phyloP scores from a whole-genome alignment of 2,329 filamentous ascomycete species.

The Microascus cirrosus region DNA sequence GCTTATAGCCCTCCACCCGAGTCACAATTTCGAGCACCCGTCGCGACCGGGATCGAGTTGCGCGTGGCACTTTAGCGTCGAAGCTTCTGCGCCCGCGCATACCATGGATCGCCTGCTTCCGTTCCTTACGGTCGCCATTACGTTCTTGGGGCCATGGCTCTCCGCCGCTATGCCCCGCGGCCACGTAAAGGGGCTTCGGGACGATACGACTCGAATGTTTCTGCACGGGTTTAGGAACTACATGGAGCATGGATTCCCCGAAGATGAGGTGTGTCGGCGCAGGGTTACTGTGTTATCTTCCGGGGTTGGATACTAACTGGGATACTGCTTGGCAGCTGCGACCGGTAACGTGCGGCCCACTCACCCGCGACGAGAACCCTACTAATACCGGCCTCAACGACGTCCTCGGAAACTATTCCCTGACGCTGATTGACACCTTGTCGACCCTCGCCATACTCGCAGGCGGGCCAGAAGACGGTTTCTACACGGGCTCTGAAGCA shows the following conservation, averaged over 20 bases:
- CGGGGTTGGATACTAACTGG: not conserved
- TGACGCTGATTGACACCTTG: conserved; percentile 90
- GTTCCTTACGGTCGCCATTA: not conserved
- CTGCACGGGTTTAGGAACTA: conserved; percentile 97
- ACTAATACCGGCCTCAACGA: conserved; percentile 84
- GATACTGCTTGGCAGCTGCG: conserved; percentile 46
- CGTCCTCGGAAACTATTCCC: conserved; percentile 90
- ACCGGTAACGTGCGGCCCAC: conserved; percentile 71
- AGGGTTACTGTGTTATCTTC: not conserved
- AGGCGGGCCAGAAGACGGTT: conserved; percentile 46
- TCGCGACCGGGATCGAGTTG: not conserved
- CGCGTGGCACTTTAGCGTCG: not conserved
- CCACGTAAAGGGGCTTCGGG: conserved; percentile 42
- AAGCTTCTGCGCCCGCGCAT: not conserved
- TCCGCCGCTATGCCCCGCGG: conserved; percentile 41
- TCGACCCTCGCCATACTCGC: conserved; percentile 90
- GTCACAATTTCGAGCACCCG: not conserved
- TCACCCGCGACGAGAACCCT: conserved; percentile 77
- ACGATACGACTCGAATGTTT: conserved; percentile 67
- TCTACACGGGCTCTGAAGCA: conserved; percentile 32
- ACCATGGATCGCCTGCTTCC: not conserved
- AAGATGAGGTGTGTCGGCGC: conserved; percentile 60
- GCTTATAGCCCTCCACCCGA: not conserved
- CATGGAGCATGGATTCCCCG: conserved; percentile 86
- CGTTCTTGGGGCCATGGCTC: conserved; percentile 22